Conservation (phyloP, 768 basidiomycete species). For the Cystobasidium tubakii region DNA sequence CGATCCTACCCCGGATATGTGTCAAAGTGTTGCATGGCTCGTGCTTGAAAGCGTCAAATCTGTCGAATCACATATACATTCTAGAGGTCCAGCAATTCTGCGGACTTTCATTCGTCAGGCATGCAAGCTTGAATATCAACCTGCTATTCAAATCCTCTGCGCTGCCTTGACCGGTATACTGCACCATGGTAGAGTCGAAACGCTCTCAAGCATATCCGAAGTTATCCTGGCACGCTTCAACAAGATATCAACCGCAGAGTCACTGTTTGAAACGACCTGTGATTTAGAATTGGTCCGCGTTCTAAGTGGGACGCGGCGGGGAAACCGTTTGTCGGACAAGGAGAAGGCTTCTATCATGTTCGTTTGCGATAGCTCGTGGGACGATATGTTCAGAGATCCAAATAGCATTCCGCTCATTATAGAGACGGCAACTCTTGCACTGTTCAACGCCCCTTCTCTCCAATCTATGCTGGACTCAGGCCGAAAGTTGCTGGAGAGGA, state of each 20-base stretch:
- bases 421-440: neutral
- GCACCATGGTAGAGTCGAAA: conserved; percentile 5
- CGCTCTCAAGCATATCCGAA: neutral
- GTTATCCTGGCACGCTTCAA: conserved; percentile 3
- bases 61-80: conserved; percentile 24
- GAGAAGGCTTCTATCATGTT: neutral
- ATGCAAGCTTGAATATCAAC: neutral
- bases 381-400: neutral
- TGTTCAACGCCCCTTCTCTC: conserved; percentile 7
- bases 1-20: neutral
- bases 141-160: neutral
- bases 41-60: conserved; percentile 31
- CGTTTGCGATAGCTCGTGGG: neutral
- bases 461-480: conserved; percentile 10
- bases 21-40: conserved; percentile 23
- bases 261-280: neutral
- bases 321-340: neutral
- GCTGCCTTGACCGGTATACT: conserved; percentile 12
- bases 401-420: neutral
- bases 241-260: neutral
- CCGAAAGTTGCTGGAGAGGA: conserved; percentile 4
- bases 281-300: neutral
- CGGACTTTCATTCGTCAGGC: conserved; percentile 17
- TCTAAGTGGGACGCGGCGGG: conserved; percentile 7
- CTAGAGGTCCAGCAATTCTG: conserved; percentile 11